A percentile compares a stretch with the other conserved stretches of the same genome.
Conservation (phyloP, 805 yeast genomes). For the Candida stauntonica region DNA sequence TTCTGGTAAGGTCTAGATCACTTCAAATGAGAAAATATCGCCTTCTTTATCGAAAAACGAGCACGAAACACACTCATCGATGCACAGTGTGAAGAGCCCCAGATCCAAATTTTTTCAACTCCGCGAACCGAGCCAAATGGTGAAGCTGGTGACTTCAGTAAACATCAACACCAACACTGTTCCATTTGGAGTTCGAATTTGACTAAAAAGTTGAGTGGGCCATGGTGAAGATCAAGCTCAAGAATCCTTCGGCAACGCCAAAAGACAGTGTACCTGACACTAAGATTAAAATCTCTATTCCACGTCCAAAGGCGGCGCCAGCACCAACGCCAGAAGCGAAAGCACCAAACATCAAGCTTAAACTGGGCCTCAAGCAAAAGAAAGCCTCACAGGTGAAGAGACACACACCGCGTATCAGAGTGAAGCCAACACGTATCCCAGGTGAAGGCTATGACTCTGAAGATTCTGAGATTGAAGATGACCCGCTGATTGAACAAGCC, state of each 20-base stretch:
- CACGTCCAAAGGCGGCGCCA: slow-evolving; percentile 4
- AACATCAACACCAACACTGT: too few relatives aligned
- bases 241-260: slow-evolving; percentile 2
- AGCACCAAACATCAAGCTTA: slow-evolving; percentile 12
- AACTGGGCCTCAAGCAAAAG: slow-evolving; percentile 11
- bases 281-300: slow-evolving; percentile 10
- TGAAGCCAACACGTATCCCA: slow-evolving; percentile 63
- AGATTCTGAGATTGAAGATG: slow-evolving; percentile 93
- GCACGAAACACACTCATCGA: too few relatives aligned
- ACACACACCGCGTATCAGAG: slow-evolving; percentile 27
- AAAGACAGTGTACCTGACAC: slow-evolving; percentile 2
- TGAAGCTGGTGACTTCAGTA: too few relatives aligned
- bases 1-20: not conserved
- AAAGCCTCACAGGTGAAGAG: slow-evolving; percentile 19
- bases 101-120: too few relatives aligned
- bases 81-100: too few relatives aligned
- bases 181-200: too few relatives aligned
- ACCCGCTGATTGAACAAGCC: slow-evolving; percentile 88
- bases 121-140: too few relatives aligned
- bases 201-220: not conserved
- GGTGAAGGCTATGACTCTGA: slow-evolving; percentile 97
- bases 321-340: slow-evolving; percentile 5
- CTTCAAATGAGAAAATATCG: not conserved
- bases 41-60: too few relatives aligned
- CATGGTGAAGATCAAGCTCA: slow-evolving; percentile 13